These are phyloP conservation scores for Jackrogersella multiformis DNA, from an alignment of 495 filamentous ascomycete genomes.

Conservation along the genomic window DNA sequence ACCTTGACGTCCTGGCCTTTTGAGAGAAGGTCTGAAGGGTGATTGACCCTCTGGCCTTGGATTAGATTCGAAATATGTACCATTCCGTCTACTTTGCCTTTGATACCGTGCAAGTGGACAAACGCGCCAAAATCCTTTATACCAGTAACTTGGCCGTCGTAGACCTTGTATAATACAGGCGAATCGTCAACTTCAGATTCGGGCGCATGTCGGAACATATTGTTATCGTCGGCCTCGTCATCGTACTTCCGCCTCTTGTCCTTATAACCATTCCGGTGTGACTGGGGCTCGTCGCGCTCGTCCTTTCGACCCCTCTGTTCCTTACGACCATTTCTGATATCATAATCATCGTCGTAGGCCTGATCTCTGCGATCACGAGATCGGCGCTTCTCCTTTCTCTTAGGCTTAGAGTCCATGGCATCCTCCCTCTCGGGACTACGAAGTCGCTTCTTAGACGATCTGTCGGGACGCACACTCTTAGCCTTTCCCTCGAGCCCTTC, in stretches of 20 bases:
- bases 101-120: conserved; percentile 87
- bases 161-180: conserved; percentile 86
- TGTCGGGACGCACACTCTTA: conserved; percentile 46
- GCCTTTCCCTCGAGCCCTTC: conserved; percentile 84
- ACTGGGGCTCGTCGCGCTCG: conserved; percentile 71
- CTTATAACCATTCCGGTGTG: conserved; percentile 53
- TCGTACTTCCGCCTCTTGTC: conserved; percentile 57
- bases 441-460: conserved; percentile 70
- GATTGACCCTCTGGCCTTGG: conserved; percentile 86
- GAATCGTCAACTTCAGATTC: conserved; percentile 80
- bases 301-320: conserved; percentile 61
- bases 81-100: conserved; percentile 89
- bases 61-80: conserved; percentile 97
- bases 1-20: conserved; percentile 88
- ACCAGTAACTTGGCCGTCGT: conserved; percentile 87
- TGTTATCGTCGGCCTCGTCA: conserved; percentile 62
- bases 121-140: conserved; percentile 97
- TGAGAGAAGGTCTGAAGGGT: conserved; percentile 86
- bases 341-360: conserved; percentile 48
- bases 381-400: conserved; percentile 54
- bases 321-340: conserved; percentile 39
- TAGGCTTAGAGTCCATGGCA: conserved; percentile 46
- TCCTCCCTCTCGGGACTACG: conserved; percentile 75
- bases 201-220: conserved; percentile 74
- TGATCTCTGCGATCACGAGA: conserved; percentile 58